Evolutionary conservation across 2,329 filamentous ascomycete genomes (phyloP).

Genomic region (Xylaria sp.): DNA sequence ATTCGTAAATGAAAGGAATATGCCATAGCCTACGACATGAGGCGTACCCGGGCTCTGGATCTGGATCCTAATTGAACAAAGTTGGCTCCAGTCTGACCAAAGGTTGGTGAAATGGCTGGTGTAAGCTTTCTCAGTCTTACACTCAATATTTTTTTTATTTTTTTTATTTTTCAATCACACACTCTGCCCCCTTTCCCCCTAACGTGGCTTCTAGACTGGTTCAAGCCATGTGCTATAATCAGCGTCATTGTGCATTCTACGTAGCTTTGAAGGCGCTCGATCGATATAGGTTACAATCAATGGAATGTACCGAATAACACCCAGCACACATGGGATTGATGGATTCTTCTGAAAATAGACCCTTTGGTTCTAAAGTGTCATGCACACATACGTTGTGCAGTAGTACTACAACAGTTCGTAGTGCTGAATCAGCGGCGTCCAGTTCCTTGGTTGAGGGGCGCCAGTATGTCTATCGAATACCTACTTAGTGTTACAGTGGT

Average conservation of each 20-base stretch:
- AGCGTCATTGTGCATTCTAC: constrained; percentile 15
- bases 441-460: not conserved
- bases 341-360: constrained; percentile 10
- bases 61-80: too few species aligned
- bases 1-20: too few species aligned
- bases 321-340: not conserved
- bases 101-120: not conserved
- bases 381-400: constrained; percentile 3
- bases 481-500: not conserved
- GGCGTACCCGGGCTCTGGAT: too few species aligned
- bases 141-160: not conserved
- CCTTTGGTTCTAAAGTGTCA: not conserved
- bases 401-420: constrained; percentile 8
- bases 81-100: too few species aligned
- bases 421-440: constrained; percentile 19
- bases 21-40: too few species aligned
- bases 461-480: not conserved
- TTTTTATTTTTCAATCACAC: not conserved
- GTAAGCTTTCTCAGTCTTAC: constrained; percentile 1
- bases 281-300: not conserved
- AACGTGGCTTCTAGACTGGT: not conserved
- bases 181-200: not conserved
- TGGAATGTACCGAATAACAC: not conserved
- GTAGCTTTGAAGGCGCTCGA: not conserved
- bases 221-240: not conserved